These are phyloP conservation scores for Penstemon barbatus DNA, from an alignment of 257 asterid genomes.

Conservation along the genomic window DNA sequence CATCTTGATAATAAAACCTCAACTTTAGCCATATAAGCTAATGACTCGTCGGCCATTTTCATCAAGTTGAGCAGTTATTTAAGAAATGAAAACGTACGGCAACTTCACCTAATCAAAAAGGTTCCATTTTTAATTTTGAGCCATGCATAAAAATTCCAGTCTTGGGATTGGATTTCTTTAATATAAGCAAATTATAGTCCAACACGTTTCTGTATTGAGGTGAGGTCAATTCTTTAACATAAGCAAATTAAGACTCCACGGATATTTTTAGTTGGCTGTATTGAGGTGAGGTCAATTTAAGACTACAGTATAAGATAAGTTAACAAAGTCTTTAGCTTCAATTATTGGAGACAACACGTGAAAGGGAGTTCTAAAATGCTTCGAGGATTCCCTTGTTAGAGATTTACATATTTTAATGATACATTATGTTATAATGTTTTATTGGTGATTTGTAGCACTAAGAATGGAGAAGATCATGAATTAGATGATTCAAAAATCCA, in stretches of 20 bases:
- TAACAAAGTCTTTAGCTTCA: conserved; percentile 29
- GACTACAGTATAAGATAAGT: conserved; percentile 9
- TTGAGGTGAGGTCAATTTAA: conserved; percentile 20
- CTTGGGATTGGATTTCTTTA: conserved; percentile 30
- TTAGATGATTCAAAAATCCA: no score
- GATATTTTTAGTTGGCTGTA: conserved; percentile 21
- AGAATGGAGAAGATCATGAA: background rate
- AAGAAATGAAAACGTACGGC: background rate
- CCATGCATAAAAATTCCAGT: background rate
- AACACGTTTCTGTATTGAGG: conserved; percentile 35
- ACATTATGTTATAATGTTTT: background rate
- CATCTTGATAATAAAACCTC: no score
- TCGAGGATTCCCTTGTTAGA: conserved; percentile 15
- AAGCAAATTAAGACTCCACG: conserved; percentile 18
- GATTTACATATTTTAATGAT: conserved; percentile 4
- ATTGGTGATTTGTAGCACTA: conserved; percentile 12
- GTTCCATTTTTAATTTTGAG: background rate
- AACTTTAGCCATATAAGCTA: no score
- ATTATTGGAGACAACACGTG: conserved; percentile 45
- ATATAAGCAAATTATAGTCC: conserved; percentile 20
- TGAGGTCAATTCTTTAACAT: background rate
- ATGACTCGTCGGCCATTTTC: no score
- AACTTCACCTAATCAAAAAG: conserved; percentile 28
- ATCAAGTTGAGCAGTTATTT: conserved; percentile 4
- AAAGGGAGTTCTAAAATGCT: conserved; percentile 22